phyloP scores from a whole-genome alignment of 2,329 filamentous ascomycete genomes.

The Aspergillus japonicus region DNA sequence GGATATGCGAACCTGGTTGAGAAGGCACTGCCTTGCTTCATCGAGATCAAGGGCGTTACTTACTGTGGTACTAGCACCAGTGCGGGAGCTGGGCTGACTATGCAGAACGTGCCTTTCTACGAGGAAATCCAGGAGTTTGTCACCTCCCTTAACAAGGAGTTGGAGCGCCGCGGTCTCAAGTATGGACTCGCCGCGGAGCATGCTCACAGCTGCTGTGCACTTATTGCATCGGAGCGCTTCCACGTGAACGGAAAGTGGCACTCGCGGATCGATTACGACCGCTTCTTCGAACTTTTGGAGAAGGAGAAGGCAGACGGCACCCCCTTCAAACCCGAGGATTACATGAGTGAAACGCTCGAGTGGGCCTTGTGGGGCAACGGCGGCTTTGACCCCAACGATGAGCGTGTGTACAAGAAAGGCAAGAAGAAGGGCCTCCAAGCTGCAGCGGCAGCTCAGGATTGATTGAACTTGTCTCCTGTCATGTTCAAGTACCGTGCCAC shows the following conservation, averaged over 20 bases:
- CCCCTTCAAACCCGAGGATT: constrained; percentile 83
- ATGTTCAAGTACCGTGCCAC: not conserved
- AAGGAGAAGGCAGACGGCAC: constrained; percentile 55
- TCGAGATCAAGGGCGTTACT: constrained; percentile 95
- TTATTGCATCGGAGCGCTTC: constrained; percentile 83
- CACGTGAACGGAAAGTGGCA: constrained; percentile 77
- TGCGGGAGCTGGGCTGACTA: constrained; percentile 81
- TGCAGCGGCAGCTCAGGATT: not conserved
- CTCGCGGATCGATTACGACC: constrained; percentile 84
- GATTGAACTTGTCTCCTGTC: not conserved
- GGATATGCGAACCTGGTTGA: constrained; percentile 90
- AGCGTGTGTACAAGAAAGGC: constrained; percentile 83
- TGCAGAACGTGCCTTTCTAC: constrained; percentile 97
- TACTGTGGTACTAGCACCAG: constrained; percentile 91
- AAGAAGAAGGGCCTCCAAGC: constrained; percentile 41
- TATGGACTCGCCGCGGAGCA: constrained; percentile 96
- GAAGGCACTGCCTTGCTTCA: constrained; percentile 81
- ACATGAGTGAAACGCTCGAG: constrained; percentile 84
- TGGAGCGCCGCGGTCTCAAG: constrained; percentile 67
- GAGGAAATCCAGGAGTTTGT: constrained; percentile 85
- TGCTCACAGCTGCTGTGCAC: constrained; percentile 87
- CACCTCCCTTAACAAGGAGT: constrained; percentile 66
- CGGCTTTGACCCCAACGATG: constrained; percentile 88
- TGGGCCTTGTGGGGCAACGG: constrained; percentile 96
- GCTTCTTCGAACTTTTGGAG: constrained; percentile 82